Evolutionary conservation across 2,329 filamentous ascomycete species (phyloP).

Genomic region (Acephala macrosclerotiorum): DNA sequence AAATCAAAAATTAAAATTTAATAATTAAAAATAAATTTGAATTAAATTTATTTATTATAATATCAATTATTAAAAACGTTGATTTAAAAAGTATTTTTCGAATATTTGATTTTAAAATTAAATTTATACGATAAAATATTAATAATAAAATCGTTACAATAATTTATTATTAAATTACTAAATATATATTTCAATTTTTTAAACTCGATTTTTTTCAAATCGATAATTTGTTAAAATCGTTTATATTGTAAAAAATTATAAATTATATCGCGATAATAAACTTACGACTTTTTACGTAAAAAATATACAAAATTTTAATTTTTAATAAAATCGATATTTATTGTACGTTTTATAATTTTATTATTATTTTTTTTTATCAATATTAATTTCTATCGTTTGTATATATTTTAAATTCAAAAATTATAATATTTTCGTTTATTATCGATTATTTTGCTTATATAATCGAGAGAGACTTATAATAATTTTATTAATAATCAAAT

Average conservation of each 20-base stretch:
- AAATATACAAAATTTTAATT: conserved; percentile 6
- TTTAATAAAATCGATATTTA: conserved; percentile 14
- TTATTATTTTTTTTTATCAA: not conserved
- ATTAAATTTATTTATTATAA: conserved; percentile 28
- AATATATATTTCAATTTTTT: conserved; percentile 26
- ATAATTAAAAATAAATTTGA: conserved; percentile 38
- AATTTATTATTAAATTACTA: conserved; percentile 27
- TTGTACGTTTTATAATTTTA: conserved; percentile 12
- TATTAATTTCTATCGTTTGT: conserved; percentile 11
- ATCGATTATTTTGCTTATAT: conserved; percentile 43
- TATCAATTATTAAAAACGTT: conserved; percentile 28
- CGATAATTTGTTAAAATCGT: conserved; percentile 15
- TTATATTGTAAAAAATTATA: not conserved
- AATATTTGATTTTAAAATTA: conserved; percentile 10
- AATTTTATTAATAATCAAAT: conserved; percentile 45
- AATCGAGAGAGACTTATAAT: conserved; percentile 40
- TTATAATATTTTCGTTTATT: conserved; percentile 41
- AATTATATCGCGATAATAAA: conserved; percentile 9
- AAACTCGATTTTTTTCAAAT: conserved; percentile 28
- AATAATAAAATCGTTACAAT: conserved; percentile 20
- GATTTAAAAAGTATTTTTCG: conserved; percentile 25
- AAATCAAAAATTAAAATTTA: conserved; percentile 41
- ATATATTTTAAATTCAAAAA: conserved; percentile 11
- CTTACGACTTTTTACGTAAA: conserved; percentile 15
- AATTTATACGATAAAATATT: conserved; percentile 26